Base-by-base conservation (phyloP, 768 basidiomycete species). In the Phaeotremella skinneri region DNA sequence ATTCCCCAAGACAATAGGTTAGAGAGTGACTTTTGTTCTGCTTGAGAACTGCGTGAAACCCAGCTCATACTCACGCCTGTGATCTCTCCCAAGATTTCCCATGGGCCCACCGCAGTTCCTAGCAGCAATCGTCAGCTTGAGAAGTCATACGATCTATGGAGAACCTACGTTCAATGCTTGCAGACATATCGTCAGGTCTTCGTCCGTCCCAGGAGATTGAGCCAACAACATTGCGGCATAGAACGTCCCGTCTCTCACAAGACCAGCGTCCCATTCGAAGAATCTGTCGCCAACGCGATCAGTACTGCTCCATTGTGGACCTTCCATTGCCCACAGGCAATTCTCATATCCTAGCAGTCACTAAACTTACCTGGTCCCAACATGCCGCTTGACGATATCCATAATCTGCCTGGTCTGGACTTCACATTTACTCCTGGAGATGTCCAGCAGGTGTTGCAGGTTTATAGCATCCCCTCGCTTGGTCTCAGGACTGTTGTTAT, bases 201-300 rank as follows among this genome's bases (percentile, higher is more conserved):
- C 85, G 3, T 83, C 79, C 16, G 78, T 60, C 7, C 82, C 84
- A 6, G 78, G 73, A 57, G 83, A 85, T 32, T 78, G 68, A 0
- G 88, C 88, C 4, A 90, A 82, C 37, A 91, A 78, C 61, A 87
- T 83, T 1, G 85, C 90, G 2, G 89, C 89, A 67, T 87, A 93
- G 81, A 87, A 94, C 68, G 87, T 90, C 2, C 92, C 92, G 67
- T 94, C 91, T 64, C 89, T 84, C 53, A 92, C 85, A 3, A 93
- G 81, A 20, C 87, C 87, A 1, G 90, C 84, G 72, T 97, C 92
- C 81, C 87, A 93, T 66, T 82, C 82, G 71, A 96, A 91, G 65
- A 94, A 83, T 13, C 81, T 80, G 21, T 29, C 16, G 17, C 27
- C 54, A 43, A 60, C 49, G 53, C n/a, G n/a, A n/a, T 50, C 37